Conservation (phyloP, 139 green algal species). For the Chlamydomonas incerta region DNA sequence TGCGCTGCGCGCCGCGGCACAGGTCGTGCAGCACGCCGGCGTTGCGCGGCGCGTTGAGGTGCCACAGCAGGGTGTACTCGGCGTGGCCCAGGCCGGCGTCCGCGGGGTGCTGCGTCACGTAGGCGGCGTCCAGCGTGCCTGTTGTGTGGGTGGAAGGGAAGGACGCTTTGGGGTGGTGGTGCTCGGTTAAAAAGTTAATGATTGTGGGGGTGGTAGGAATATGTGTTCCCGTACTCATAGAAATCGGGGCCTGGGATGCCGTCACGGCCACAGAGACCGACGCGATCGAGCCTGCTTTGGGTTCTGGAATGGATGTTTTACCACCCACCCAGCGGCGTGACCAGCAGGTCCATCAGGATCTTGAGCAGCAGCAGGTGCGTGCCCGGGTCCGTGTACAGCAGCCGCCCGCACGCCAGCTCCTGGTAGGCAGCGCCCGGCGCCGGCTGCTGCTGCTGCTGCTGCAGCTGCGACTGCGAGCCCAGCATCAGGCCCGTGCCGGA, state of each 20-base stretch:
- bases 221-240: no score
- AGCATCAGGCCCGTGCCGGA: neutral
- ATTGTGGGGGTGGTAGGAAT: no score
- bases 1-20: slow-evolving; percentile 7
- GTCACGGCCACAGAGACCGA: no score
- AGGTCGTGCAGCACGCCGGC: slow-evolving; percentile 20
- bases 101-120: slow-evolving; percentile 53
- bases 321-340: slow-evolving; percentile 30
- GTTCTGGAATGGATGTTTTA: no score
- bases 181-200: no score
- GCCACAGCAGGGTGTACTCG: slow-evolving; percentile 59
- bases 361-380: slow-evolving; percentile 66
- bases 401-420: slow-evolving; percentile 16
- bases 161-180: no score
- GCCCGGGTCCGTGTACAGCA: slow-evolving; percentile 50
- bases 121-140: slow-evolving; percentile 60
- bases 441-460: neutral
- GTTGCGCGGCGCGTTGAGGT: slow-evolving; percentile 41
- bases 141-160: no score
- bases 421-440: neutral
- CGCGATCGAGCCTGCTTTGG: no score
- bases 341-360: slow-evolving; percentile 69
- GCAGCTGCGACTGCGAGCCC: no score
- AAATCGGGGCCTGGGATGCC: no score
- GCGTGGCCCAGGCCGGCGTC: slow-evolving; percentile 53